Conservation (phyloP, 352 stramenopile species). For the Plasmopara muralis region DNA sequence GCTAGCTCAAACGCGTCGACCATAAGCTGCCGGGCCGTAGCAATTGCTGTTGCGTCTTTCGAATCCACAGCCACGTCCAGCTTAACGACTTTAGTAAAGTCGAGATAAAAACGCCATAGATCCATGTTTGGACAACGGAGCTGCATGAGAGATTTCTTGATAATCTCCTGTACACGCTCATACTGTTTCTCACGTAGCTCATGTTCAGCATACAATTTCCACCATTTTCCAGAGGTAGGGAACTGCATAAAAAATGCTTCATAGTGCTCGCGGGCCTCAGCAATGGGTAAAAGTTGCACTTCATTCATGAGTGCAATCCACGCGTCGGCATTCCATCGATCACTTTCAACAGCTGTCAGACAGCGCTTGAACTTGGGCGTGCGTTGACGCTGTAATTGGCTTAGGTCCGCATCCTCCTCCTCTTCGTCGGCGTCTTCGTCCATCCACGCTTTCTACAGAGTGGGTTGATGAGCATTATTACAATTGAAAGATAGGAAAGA, state of each 20-base stretch:
- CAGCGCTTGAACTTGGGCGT: constrained; percentile 63
- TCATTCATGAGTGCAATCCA: constrained; percentile 80
- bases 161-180: constrained; percentile 81
- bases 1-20: constrained; percentile 78
- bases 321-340: constrained; percentile 67
- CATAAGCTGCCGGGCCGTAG: constrained; percentile 66
- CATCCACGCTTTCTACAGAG: constrained; percentile 65
- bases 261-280: constrained; percentile 68
- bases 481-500: neutral
- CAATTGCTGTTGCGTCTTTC: constrained; percentile 49
- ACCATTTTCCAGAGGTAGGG: constrained; percentile 77
- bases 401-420: constrained; percentile 75
- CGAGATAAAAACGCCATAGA: constrained; percentile 84
- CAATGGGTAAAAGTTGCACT: constrained; percentile 54
- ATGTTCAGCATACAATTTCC: constrained; percentile 83
- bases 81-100: constrained; percentile 82
- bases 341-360: constrained; percentile 40
- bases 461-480: neutral
- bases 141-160: constrained; percentile 85
- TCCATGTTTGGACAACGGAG: constrained; percentile 75
- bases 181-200: constrained; percentile 82
- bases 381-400: constrained; percentile 38
- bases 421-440: constrained; percentile 74
- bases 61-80: constrained; percentile 67
- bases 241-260: constrained; percentile 66